Conservation (phyloP, 495 filamentous ascomycete genomes). For the Neurospora hispaniola region DNA sequence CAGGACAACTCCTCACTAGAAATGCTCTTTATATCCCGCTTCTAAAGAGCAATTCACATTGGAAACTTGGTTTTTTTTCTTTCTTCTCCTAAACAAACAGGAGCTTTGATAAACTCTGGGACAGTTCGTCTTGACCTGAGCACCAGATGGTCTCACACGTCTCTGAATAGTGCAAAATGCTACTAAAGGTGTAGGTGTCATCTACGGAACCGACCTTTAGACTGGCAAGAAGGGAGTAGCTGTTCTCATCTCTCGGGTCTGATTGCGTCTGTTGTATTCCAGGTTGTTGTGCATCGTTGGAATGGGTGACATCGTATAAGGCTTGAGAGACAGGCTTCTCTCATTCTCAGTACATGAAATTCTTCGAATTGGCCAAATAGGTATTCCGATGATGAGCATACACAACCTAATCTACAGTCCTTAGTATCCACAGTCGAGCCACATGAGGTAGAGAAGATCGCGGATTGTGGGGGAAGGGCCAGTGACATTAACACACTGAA, state of each 20-base stretch:
- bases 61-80: not conserved
- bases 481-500: not conserved
- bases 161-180: not conserved
- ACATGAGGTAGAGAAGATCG: not conserved
- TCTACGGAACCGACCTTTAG: not conserved
- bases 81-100: not conserved
- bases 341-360: not conserved
- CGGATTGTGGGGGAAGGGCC: not conserved
- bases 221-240: not conserved
- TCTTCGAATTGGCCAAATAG: not conserved
- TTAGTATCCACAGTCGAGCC: not conserved
- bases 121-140: not conserved
- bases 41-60: not conserved
- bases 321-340: not conserved
- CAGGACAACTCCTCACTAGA: not conserved
- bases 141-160: not conserved
- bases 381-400: not conserved
- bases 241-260: not conserved
- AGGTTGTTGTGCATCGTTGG: not conserved
- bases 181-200: not conserved
- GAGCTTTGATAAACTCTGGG: not conserved
- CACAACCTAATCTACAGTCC: too few relatives aligned
- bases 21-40: not conserved
- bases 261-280: not conserved
- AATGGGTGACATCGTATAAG: not conserved